Conservation (phyloP, 805 yeast species). For the Jamesozyma gamospora region DNA sequence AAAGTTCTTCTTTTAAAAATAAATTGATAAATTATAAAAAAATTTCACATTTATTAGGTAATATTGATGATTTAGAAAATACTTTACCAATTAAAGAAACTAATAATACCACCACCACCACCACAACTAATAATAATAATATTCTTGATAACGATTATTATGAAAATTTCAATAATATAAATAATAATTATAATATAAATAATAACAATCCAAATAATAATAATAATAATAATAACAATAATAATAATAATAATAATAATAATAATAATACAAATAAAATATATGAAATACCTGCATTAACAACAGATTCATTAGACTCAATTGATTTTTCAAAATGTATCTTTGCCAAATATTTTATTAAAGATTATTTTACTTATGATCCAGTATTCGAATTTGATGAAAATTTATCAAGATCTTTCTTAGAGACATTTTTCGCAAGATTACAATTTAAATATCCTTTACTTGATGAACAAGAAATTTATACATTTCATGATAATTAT, state of each 20-base stretch:
- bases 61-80: slow-evolving; percentile 8
- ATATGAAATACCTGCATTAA: slow-evolving; percentile 8
- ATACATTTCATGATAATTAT: slow-evolving; percentile 41
- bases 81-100: too few relatives aligned
- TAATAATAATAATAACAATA: background rate
- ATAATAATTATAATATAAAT: background rate
- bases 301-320: slow-evolving; percentile 29
- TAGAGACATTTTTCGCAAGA: slow-evolving; percentile 45
- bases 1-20: slow-evolving; percentile 23
- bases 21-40: slow-evolving; percentile 23
- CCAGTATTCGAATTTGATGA: slow-evolving; percentile 47
- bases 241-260: background rate
- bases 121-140: background rate
- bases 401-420: slow-evolving; percentile 37
- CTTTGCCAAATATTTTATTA: slow-evolving; percentile 38
- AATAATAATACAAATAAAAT: background rate
- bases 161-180: background rate
- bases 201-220: background rate
- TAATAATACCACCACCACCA: background rate
- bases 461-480: slow-evolving; percentile 43
- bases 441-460: slow-evolving; percentile 50
- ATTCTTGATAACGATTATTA: background rate
- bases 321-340: slow-evolving; percentile 34
- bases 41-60: slow-evolving; percentile 29
- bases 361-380: slow-evolving; percentile 36